Evolutionary conservation across 805 yeast genomes (phyloP).

Genomic region (Candida alai): DNA sequence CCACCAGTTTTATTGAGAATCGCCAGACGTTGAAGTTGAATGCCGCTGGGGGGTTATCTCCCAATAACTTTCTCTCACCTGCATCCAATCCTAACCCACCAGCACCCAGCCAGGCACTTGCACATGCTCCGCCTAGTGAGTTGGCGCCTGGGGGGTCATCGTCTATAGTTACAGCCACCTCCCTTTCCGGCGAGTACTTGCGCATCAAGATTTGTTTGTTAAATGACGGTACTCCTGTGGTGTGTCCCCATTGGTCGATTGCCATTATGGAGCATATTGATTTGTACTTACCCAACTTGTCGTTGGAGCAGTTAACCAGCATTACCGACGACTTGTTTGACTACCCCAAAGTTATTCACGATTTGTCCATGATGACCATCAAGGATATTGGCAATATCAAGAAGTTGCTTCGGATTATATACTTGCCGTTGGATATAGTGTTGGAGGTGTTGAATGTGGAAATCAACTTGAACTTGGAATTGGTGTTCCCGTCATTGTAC

Average conservation of each 20-base stretch:
- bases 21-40: constrained; percentile 25
- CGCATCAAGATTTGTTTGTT: constrained; percentile 66
- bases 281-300: constrained; percentile 59
- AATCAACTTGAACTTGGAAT: constrained; percentile 69
- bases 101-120: constrained; percentile 6
- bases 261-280: constrained; percentile 48
- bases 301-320: constrained; percentile 41
- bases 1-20: constrained; percentile 55
- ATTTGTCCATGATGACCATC: constrained; percentile 33
- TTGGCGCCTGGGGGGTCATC: constrained; percentile 29
- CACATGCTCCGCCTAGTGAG: constrained; percentile 17
- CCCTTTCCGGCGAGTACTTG: constrained; percentile 77
- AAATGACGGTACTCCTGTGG: constrained; percentile 82
- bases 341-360: constrained; percentile 35
- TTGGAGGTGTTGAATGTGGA: constrained; percentile 52
- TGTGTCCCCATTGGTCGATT: constrained; percentile 65
- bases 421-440: constrained; percentile 58
- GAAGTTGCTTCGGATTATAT: constrained; percentile 42
- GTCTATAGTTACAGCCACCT: constrained; percentile 87
- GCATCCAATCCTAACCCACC: background rate
- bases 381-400: constrained; percentile 39
- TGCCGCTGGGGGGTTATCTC: constrained; percentile 40
- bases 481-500: constrained; percentile 65
- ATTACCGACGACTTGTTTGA: constrained; percentile 39
- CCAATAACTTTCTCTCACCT: constrained; percentile 38